Base-by-base conservation (phyloP, 495 filamentous ascomycete genomes). In the Penicillium bialowiezense region DNA sequence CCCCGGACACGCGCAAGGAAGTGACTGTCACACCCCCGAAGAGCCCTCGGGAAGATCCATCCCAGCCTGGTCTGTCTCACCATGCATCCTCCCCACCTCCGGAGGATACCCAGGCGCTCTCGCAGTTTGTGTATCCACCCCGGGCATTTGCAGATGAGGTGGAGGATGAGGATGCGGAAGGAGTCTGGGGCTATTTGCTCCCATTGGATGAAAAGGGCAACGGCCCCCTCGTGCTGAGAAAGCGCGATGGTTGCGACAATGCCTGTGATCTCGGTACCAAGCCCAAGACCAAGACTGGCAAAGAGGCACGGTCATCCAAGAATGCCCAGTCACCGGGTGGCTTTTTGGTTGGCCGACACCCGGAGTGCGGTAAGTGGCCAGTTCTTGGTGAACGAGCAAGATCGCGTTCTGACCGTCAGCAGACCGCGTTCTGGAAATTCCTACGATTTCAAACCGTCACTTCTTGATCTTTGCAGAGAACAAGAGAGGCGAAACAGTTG, bases 121-220 rank as follows among this genome's bases (percentile, higher is more conserved):
- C 89, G 7, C 93, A 98, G 69, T 89, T 87, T 63, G 68, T 89
- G 19, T 83, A 88, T 43, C 85, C 88, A 2, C 82, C 89, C 5
- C 74, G 80, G n/a, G 78, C 82, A 28, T 79, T 90, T 18, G 86
- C 87, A 7, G 83, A 89, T 41, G 89, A 91, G 33, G 89, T 95
- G 0, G 80, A 88, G 40, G 90, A 97, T 62, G 85, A 89, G 56
- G 57, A 61, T 45, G 89, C 83, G 15, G 90, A 96, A 59, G 90
- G 89, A 7, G 89, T 97, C 2, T 98, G 93, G 95, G 93, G 93
- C 10, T 98, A 98, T 55, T 73, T 98, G 5, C 79, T 95, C 48
- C 90, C 92, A 13, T 64, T 96, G 17, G 83, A 91, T 62, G 75
- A 80, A 23, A 76, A 77, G 31, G 79, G 84, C 41, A 84, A 80